Evolutionary conservation across 768 basidiomycete genomes (phyloP), one percentile per base, ranked within the genome.

Genomic region (Boletus tylopilopsis): DNA sequence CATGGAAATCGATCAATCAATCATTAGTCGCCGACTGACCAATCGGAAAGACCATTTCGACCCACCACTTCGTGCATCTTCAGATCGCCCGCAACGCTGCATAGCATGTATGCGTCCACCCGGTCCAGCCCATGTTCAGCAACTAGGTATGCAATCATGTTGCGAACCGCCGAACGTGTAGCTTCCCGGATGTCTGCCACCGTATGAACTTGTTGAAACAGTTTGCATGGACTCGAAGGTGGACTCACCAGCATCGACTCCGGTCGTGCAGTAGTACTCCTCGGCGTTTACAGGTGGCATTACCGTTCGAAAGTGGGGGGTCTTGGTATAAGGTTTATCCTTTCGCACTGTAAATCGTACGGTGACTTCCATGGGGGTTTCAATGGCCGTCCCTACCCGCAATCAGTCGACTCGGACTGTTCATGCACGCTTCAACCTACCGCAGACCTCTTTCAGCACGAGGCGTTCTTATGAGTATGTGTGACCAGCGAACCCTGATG

Each of bases 101-200:
- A 81, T 0, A 83, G 68, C 68, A 82, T 80, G 51, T 84, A 84
- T 34, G 80, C 80, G 4, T 76, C 78, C 6, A 72, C 71, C n/a
- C 71, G 62, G 29, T 58, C 57, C 40, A 83, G 56, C 19, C 69
- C 68, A 49, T 75, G 71, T 48, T 78, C 75, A 0, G 59, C 64
- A 16, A 58, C 62, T 11, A 84, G 64, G 55, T 75, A 79, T 8
- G 68, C 62, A 39, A 84, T 80, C 82, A 84, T 84, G 48, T 75
- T 67, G 29, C 80, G 74, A 12, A 79, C 77, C 7, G 82, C 81
- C 9, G 74, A 67, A 19, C 80, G 76, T 1, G 77, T 75, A 6
- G 81, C 80, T 49, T 79, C 76, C 22, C 73, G 72, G 33, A 83
- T 68, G 55, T 82, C 81, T 64, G 22, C 15, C 29, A 27, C 22